Conservation (phyloP, 139 green algal species). For the Tetraselmis chui region DNA sequence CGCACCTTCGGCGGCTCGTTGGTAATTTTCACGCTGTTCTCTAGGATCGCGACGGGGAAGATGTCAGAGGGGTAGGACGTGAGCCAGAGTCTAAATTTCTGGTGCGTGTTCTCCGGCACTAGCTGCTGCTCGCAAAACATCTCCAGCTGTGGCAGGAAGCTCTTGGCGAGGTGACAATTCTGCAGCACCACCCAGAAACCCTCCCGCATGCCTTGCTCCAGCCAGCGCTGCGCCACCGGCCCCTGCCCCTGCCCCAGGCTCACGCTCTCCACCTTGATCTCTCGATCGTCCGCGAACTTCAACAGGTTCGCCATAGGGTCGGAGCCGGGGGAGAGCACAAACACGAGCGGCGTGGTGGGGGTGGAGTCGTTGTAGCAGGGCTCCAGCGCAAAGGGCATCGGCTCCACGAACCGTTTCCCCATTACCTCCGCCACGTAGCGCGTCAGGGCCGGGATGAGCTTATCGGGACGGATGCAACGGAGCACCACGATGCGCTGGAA, state of each 20-base stretch:
- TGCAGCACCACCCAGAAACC: constrained; percentile 74
- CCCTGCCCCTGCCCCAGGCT: constrained; percentile 72
- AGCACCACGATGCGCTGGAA: constrained; percentile 65
- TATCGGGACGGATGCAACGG: constrained; percentile 50
- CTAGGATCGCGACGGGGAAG: constrained; percentile 68
- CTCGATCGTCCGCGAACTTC: constrained; percentile 63
- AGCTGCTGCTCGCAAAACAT: constrained; percentile 63
- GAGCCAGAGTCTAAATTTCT: constrained; percentile 53
- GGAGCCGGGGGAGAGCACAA: constrained; percentile 64
- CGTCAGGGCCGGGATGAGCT: constrained; percentile 44
- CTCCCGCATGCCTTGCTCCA: constrained; percentile 49
- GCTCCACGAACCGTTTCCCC: constrained; percentile 66
- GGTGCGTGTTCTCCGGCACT: constrained; percentile 36
- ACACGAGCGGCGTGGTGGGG: constrained; percentile 58
- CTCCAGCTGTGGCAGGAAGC: constrained; percentile 65
- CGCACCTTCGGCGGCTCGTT: constrained; percentile 39
- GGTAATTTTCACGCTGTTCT: constrained; percentile 71
- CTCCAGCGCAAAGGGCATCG: constrained; percentile 66
- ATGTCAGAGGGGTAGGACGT: constrained; percentile 58
- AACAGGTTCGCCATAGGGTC: constrained; percentile 62
- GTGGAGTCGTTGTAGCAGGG: constrained; percentile 61
- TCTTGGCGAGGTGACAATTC: constrained; percentile 77
- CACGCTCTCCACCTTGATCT: constrained; percentile 56
- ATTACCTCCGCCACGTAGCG: constrained; percentile 47
- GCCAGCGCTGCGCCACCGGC: constrained; percentile 51